Conservation (phyloP, 1,284 basidiomycete genomes). For the Sanghuangporus sanghuang region DNA sequence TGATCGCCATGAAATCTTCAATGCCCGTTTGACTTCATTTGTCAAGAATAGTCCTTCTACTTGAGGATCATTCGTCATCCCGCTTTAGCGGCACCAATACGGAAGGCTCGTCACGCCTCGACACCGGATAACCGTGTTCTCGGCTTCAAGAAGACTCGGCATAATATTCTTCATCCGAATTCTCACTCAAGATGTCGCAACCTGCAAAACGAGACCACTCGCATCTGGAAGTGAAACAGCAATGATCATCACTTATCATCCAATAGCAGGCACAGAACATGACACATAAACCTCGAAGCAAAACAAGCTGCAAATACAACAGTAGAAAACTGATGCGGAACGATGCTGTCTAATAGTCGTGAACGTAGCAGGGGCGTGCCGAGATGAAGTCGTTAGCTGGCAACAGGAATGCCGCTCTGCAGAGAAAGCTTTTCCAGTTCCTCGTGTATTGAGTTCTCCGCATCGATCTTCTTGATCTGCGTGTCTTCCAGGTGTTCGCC, state of each 20-base stretch:
- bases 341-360: background rate
- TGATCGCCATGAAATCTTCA: background rate
- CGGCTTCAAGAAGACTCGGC: background rate
- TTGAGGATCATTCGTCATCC: background rate
- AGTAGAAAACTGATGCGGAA: background rate
- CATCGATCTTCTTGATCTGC: slow-evolving; percentile 93
- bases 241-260: background rate
- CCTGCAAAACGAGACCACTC: background rate
- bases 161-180: background rate
- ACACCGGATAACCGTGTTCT: background rate
- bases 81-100: background rate
- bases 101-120: background rate
- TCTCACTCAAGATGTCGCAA: background rate
- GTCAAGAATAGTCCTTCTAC: background rate
- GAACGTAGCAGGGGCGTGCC: background rate
- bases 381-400: background rate
- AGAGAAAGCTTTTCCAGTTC: slow-evolving; percentile 58
- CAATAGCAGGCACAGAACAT: slow-evolving; percentile 1
- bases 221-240: background rate
- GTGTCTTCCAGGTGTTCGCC: slow-evolving; percentile 91
- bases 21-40: background rate
- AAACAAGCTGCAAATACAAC: background rate
- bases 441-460: slow-evolving; percentile 76
- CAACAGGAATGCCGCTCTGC: slow-evolving; percentile 5
- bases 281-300: slow-evolving; percentile 1